Conservation (phyloP, 495 filamentous ascomycete genomes). For the Astrocystis sublimbata region DNA sequence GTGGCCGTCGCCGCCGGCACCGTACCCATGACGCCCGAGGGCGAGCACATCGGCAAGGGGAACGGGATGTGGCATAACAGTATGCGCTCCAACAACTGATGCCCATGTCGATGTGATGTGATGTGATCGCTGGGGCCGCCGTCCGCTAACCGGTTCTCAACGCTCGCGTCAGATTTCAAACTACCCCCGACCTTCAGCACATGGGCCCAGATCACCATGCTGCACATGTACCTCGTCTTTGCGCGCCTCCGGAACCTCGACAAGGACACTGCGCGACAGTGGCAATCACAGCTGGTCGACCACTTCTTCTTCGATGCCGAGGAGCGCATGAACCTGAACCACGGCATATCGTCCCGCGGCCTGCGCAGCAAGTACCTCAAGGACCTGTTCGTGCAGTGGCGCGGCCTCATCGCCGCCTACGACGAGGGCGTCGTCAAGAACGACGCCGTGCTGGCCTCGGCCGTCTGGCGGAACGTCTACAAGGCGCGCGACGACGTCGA, state of each 20-base stretch:
- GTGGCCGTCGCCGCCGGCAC: conserved; percentile 54
- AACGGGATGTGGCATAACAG: conserved; percentile 82
- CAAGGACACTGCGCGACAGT: conserved; percentile 44
- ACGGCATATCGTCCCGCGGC: conserved; percentile 63
- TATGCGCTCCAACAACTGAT: conserved; percentile 44
- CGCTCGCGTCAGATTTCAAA: conserved; percentile 52
- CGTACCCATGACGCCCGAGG: conserved; percentile 65
- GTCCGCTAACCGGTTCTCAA: conserved; percentile 21
- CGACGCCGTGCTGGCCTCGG: conserved; percentile 81
- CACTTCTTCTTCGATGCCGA: conserved; percentile 94
- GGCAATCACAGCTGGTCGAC: conserved; percentile 63
- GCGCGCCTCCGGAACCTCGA: conserved; percentile 80
- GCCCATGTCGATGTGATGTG: conserved; percentile 7
- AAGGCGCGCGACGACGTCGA: conserved; percentile 74
- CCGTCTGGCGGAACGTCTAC: conserved; percentile 93
- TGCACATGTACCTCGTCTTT: conserved; percentile 93
- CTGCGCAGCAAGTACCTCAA: conserved; percentile 85
- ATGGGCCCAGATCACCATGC: conserved; percentile 93
- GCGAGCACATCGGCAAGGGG: conserved; percentile 76
- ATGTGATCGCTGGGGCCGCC: neutral
- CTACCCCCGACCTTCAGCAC: conserved; percentile 84
- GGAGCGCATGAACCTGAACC: conserved; percentile 72
- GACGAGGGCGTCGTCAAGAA: conserved; percentile 83
- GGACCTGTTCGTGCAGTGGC: conserved; percentile 89
- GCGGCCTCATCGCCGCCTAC: conserved; percentile 78